phyloP scores from a whole-genome alignment of 83 land plant species.

The Picea engelmannii region DNA sequence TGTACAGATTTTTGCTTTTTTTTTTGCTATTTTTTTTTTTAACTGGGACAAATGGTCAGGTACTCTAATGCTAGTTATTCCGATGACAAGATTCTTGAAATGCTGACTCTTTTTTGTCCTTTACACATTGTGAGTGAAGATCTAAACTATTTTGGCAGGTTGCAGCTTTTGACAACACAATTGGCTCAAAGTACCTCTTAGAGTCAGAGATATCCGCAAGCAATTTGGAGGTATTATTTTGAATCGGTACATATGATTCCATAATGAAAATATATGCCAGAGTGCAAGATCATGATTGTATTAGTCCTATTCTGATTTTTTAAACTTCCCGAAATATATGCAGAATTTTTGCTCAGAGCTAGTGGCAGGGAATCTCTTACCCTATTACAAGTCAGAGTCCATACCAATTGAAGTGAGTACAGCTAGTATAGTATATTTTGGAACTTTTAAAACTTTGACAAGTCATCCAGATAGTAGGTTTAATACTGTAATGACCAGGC shows the following conservation, averaged over 20 bases:
- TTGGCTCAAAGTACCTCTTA: conserved; percentile 73
- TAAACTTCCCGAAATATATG: conserved; percentile 1
- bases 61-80: not conserved
- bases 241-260: not conserved
- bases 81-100: not conserved
- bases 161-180: conserved; percentile 67
- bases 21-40: not conserved
- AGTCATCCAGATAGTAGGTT: not conserved
- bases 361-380: conserved; percentile 41
- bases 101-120: not conserved
- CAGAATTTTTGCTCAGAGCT: conserved; percentile 80
- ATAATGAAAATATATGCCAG: not conserved
- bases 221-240: conserved; percentile 56
- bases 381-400: conserved; percentile 76
- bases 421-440: not conserved
- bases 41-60: not conserved
- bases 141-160: conserved; percentile 41
- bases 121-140: not conserved
- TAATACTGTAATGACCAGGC: too few relatives aligned
- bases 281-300: not conserved
- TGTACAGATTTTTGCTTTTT: not conserved
- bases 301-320: not conserved
- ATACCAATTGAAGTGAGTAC: conserved; percentile 68
- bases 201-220: conserved; percentile 59
- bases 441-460: not conserved